Evolutionary conservation across 2,329 filamentous ascomycete species (phyloP).

Genomic region (Sporothrix brunneoviolacea): DNA sequence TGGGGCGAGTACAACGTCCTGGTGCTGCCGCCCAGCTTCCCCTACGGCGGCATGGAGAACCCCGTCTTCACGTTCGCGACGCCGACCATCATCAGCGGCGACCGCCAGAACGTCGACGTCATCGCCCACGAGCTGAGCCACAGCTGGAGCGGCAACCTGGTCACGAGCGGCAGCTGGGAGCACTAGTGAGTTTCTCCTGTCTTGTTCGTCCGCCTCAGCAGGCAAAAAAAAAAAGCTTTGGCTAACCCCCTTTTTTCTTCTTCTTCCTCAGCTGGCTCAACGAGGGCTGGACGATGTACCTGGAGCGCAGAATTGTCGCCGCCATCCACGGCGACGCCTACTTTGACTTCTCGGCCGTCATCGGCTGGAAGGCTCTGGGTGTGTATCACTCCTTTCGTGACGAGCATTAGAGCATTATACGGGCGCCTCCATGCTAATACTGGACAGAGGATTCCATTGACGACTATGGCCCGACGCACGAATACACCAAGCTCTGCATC

Average conservation of each 20-base stretch:
- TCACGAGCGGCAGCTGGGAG: constrained; percentile 74
- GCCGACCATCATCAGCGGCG: constrained; percentile 86
- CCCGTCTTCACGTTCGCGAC: constrained; percentile 94
- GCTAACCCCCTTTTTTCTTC: background rate
- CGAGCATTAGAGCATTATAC: too few species aligned
- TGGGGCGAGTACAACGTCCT: constrained; percentile 96
- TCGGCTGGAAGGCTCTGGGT: constrained; percentile 72
- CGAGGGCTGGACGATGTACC: constrained; percentile 88
- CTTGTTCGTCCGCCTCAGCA: too few species aligned
- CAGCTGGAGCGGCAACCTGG: constrained; percentile 84
- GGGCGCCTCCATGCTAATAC: too few species aligned
- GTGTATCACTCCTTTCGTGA: background rate
- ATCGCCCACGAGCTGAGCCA: constrained; percentile 79
- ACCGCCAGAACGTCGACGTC: constrained; percentile 87
- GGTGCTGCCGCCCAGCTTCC: constrained; percentile 82
- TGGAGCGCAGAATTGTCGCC: constrained; percentile 78
- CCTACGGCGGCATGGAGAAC: constrained; percentile 87
- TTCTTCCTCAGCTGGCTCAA: constrained; percentile 63
- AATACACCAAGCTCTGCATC: constrained; percentile 87
- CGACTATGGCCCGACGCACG: constrained; percentile 73
- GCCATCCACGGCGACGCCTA: constrained; percentile 75
- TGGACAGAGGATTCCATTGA: constrained; percentile 64
- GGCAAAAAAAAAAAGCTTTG: too few species aligned
- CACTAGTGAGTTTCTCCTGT: too few species aligned
- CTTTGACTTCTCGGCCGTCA: constrained; percentile 90